Percentiles rank a stretch among this genome's conserved stretches.
phyloP scores from a whole-genome alignment of 176 grass and related monocot genomes.

The Oryza meridionalis region DNA sequence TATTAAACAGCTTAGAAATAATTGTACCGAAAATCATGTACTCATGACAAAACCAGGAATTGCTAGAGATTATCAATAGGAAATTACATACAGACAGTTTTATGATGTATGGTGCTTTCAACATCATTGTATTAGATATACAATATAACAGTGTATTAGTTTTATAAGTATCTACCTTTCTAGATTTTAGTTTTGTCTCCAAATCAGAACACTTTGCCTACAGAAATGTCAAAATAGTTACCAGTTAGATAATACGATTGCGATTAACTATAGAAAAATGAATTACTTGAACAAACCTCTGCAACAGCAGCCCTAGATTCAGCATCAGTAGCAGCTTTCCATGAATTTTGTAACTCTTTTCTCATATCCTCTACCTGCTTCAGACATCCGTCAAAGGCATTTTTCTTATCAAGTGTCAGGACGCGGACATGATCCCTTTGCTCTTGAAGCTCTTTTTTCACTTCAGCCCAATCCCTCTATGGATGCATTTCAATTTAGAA shows the following conservation, averaged over 20 bases:
- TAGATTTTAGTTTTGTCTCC: slow-evolving; percentile 57
- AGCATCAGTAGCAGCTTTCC: slow-evolving; percentile 69
- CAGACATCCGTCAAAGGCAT: slow-evolving; percentile 59
- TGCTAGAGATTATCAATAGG: background rate
- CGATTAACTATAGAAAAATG: slow-evolving; percentile 23
- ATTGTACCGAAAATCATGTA: background rate
- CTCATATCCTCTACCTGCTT: slow-evolving; percentile 91
- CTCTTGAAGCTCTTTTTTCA: slow-evolving; percentile 95
- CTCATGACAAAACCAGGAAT: slow-evolving; percentile 16
- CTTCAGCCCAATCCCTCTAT: slow-evolving; percentile 95
- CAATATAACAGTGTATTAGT: slow-evolving; percentile 15
- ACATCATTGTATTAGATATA: slow-evolving; percentile 2
- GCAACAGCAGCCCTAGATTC: slow-evolving; percentile 80
- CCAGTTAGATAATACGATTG: slow-evolving; percentile 12
- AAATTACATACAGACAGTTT: slow-evolving; percentile 13
- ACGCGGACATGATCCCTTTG: slow-evolving; percentile 80
- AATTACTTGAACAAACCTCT: slow-evolving; percentile 64
- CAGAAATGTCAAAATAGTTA: slow-evolving; percentile 30
- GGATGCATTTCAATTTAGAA: slow-evolving; percentile 39
- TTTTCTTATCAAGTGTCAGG: slow-evolving; percentile 84
- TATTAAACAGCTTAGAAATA: background rate
- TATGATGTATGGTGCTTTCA: slow-evolving; percentile 9
- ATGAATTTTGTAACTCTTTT: slow-evolving; percentile 79
- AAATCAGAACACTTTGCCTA: slow-evolving; percentile 83
- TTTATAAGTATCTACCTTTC: slow-evolving; percentile 62